Base-by-base conservation (phyloP, 129 eudicot species). In the Silybum marianum region DNA sequence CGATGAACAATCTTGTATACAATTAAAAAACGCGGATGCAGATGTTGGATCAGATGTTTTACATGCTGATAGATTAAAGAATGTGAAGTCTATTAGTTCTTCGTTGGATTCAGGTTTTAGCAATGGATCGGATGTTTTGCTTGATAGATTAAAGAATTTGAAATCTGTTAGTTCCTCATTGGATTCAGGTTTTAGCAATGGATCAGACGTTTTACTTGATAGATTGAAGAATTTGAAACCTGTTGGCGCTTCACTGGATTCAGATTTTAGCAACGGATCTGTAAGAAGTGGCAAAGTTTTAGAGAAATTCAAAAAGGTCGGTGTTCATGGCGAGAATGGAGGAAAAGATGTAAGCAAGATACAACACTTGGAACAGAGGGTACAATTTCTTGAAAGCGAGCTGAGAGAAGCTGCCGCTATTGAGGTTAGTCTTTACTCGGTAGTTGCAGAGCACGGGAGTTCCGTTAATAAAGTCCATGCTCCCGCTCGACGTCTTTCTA, bases 401-500 rank as follows among this genome's bases (percentile, higher is more conserved):
- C 80, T 95, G 78, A 90, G 86, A 80, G 99, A 95, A 86, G 94
- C 97, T 81, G 99, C 99, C 62, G 97, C 90, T 25, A 82, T 90
- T 40, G 99, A 95, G 75, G 87, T 89, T 58, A 74, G 94, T 77
- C 93, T 95, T 32, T 95, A 95, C 78, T 89, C 95, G 3, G 89
- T 95, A 69, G 95, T 89, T 80, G 97, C 99, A 60, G 97, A 95
- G 60, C 99, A 95, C 67, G 97, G 96, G 46, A 90, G 94, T 84
- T 95, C 99, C 71, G 83, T 79, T 11, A 87, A 44, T 86, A 92
- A 90, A 78, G 97, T 95, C 38, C 99, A 92, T 79, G 91, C 99
- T 67, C 96, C 99, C 12, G 97, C 98, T 69, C 84, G 98, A 44
- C 94, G 98, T 69, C 97, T 95, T 74, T 92, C 96, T 14, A 89